Evolutionary conservation across 2,329 filamentous ascomycete genomes (phyloP).

Genomic region (Coniochaeta sp.): DNA sequence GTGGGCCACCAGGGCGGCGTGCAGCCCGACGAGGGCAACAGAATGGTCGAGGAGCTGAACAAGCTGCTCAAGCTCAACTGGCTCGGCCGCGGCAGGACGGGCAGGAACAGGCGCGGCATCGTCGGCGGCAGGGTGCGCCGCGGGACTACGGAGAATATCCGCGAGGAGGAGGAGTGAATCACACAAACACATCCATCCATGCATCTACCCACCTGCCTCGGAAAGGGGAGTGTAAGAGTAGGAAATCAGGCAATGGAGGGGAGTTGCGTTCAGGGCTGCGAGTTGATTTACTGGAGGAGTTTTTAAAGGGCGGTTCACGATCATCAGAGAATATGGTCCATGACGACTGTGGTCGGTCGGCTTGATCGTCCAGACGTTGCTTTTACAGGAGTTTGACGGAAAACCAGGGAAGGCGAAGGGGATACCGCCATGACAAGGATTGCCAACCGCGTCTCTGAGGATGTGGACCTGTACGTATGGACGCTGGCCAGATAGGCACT

Average conservation of each 20-base stretch:
- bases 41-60: conserved; percentile 74
- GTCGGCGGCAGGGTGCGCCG: conserved; percentile 60
- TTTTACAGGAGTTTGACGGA: background rate
- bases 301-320: background rate
- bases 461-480: background rate
- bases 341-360: background rate
- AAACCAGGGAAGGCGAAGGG: background rate
- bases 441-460: too few relatives aligned
- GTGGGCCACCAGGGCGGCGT: conserved; percentile 47
- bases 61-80: conserved; percentile 93
- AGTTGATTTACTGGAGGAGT: background rate
- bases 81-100: conserved; percentile 84
- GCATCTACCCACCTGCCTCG: too few relatives aligned
- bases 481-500: too few relatives aligned
- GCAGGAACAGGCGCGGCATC: conserved; percentile 81
- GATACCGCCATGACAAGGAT: background rate
- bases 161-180: background rate
- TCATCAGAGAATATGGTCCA: background rate
- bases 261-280: background rate
- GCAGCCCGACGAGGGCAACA: conserved; percentile 60
- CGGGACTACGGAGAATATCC: conserved; percentile 10
- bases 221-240: too few relatives aligned
- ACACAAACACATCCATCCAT: too few relatives aligned
- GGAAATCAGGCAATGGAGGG: background rate
- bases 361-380: background rate